Percentiles rank a stretch among this genome's conserved stretches.
phyloP scores from a whole-genome alignment of 208 protist species.

The Crithidia fasciculata region DNA sequence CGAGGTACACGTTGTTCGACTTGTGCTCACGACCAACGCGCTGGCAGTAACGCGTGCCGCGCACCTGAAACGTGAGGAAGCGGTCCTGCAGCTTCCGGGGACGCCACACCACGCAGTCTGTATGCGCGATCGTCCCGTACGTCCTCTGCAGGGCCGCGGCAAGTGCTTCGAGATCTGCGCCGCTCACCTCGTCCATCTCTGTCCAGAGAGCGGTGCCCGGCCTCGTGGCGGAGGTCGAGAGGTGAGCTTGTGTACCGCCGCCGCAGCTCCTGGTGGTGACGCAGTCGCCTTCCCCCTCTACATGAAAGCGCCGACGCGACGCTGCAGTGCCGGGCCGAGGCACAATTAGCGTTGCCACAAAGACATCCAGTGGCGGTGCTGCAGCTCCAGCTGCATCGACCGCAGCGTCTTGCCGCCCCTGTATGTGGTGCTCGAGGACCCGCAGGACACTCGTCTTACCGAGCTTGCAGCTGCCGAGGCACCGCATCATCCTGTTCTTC shows the following conservation, averaged over 20 bases:
- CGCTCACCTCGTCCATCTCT: neutral
- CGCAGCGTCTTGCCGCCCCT: neutral
- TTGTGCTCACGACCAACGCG: conserved; percentile 74
- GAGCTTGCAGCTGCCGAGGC: conserved; percentile 81
- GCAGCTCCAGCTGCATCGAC: neutral
- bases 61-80: conserved; percentile 51
- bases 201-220: neutral
- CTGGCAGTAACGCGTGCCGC: conserved; percentile 75
- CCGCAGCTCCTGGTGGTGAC: neutral
- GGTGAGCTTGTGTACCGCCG: neutral
- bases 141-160: conserved; percentile 17
- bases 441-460: conserved; percentile 54
- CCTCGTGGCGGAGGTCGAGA: neutral
- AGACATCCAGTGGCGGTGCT: neutral
- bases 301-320: neutral
- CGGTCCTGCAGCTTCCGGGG: conserved; percentile 24
- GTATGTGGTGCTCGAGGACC: conserved; percentile 6
- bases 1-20: conserved; percentile 84
- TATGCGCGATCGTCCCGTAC: conserved; percentile 36
- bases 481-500: conserved; percentile 84
- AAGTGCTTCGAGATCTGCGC: conserved; percentile 3
- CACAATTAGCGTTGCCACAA: conserved; percentile 6
- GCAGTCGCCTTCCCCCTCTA: neutral
- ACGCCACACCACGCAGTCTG: conserved; percentile 34
- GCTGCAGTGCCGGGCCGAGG: neutral